A percentile compares a stretch with the other conserved stretches of the same genome.
phyloP scores from a whole-genome alignment of 208 protist genomes.

The Acanthamoeba pearcei region DNA sequence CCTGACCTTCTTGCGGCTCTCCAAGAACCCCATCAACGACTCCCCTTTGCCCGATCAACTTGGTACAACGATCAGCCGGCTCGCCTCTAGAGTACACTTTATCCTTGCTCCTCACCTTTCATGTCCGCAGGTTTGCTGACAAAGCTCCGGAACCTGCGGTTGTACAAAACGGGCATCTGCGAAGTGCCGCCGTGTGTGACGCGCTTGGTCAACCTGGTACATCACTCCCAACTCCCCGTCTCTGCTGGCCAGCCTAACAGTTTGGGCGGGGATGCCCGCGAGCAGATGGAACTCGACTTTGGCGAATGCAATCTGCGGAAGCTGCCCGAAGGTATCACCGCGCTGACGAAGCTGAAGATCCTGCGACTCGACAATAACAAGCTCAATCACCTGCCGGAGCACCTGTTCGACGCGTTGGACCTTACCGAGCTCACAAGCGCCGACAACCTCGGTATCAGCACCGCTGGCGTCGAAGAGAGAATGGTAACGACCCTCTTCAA shows the following conservation, averaged over 20 bases:
- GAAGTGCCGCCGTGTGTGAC: constrained; percentile 4
- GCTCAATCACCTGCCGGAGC: constrained; percentile 14
- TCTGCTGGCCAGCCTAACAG: neutral
- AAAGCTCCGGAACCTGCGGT: neutral
- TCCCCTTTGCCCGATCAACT: neutral
- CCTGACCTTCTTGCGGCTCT: neutral
- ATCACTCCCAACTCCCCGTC: neutral
- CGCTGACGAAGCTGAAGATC: neutral
- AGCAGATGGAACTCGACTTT: neutral
- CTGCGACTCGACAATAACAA: constrained; percentile 36
- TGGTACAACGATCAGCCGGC: neutral
- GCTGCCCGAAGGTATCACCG: neutral
- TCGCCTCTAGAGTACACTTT: neutral
- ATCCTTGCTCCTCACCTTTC: neutral
- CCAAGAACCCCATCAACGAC: constrained; percentile 21
- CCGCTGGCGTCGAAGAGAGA: neutral
- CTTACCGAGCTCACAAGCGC: neutral
- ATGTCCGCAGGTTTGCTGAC: neutral
- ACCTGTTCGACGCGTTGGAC: neutral
- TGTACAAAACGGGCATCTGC: constrained; percentile 28
- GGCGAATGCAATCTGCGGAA: neutral
- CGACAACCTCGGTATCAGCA: neutral
- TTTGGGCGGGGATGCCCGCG: neutral
- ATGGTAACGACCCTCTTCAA: neutral
- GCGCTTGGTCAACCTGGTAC: neutral